Evolutionary conservation across 2,329 filamentous ascomycete species (phyloP), one percentile per base, ranked within the genome.

Genomic region (Alternaria ethzedia): DNA sequence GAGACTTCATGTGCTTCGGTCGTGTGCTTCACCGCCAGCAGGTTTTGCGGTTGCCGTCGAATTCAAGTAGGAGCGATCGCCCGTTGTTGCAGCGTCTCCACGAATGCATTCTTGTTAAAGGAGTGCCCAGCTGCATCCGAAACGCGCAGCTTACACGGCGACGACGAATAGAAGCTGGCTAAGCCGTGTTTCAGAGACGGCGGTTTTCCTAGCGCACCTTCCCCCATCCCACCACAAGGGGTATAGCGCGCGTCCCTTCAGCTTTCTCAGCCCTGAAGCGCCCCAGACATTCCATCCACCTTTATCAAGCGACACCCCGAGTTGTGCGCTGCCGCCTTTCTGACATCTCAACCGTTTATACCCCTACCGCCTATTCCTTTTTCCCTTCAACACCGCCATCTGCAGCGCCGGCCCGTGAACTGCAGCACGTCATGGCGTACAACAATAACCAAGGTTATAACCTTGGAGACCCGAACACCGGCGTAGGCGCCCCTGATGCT

Each of bases 381-480:
- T 56, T 26, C 50, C 68, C 57, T 63, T 62, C 49, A 63, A 32
- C 59, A 55, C 52, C 62, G 60, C 64, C 70, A 67, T 64, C 65
- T 62, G 61, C 59, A 55, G 67, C 64, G 62, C 70, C 67, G 63
- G 70, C 65, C 67, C 65, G 68, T 66, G 63, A 69, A 70, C 63
- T 68, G 70, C 74, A 70, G 75, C 71, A 74, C 73, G 66, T 66
- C 74, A 80, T 80, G 78, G 77, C 77, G 58, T 78, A 79, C 77
- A 78, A 77, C 69, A 72, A 64, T 65, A 71, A 69, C 66, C 79
- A 59, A 63, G 60, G 60, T 55, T 63, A 63, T 25, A 46, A 80
- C 65, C 61, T 63, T 47, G 76, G 77, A 56, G 79, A 80, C 30
- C 74, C 74, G 57, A 72, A 80, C 65, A 70, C 75, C 61, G 75